These are phyloP conservation scores for Hypoxylon sp. DNA, from an alignment of 2,329 filamentous ascomycete species.

Conservation along the genomic window DNA sequence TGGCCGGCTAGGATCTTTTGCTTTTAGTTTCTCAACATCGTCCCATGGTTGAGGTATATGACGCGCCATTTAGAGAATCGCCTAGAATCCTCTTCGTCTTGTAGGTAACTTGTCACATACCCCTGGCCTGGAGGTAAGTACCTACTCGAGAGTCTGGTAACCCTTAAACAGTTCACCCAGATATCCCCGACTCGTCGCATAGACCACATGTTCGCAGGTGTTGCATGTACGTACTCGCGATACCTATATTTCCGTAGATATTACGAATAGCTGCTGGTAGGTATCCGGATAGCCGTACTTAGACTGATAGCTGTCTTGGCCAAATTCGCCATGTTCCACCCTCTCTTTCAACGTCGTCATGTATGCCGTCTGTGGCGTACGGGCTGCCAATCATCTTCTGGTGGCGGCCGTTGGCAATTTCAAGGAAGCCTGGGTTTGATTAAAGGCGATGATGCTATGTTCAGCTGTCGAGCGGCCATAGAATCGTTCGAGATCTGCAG, in stretches of 20 bases:
- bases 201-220: not conserved
- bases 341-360: slow-evolving; percentile 36
- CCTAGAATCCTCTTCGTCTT: slow-evolving; percentile 20
- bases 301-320: not conserved
- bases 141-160: too few species aligned
- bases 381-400: slow-evolving; percentile 20
- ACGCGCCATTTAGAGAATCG: slow-evolving; percentile 13
- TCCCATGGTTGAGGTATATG: slow-evolving; percentile 19
- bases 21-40: slow-evolving; percentile 11
- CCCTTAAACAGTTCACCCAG: too few species aligned
- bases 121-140: too few species aligned
- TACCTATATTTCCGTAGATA: not conserved
- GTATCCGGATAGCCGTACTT: not conserved
- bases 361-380: slow-evolving; percentile 36
- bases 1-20: slow-evolving; percentile 23
- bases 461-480: slow-evolving; percentile 2
- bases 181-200: not conserved
- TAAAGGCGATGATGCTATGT: slow-evolving; percentile 29
- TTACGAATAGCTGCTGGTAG: not conserved
- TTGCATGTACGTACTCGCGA: not conserved
- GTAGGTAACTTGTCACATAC: too few species aligned
- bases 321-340: slow-evolving; percentile 36
- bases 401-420: slow-evolving; percentile 30
- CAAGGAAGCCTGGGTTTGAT: slow-evolving; percentile 40
- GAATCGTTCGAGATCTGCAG: not conserved